Conservation (phyloP, 129 eudicot genomes). For the Helianthus tuberosus region DNA sequence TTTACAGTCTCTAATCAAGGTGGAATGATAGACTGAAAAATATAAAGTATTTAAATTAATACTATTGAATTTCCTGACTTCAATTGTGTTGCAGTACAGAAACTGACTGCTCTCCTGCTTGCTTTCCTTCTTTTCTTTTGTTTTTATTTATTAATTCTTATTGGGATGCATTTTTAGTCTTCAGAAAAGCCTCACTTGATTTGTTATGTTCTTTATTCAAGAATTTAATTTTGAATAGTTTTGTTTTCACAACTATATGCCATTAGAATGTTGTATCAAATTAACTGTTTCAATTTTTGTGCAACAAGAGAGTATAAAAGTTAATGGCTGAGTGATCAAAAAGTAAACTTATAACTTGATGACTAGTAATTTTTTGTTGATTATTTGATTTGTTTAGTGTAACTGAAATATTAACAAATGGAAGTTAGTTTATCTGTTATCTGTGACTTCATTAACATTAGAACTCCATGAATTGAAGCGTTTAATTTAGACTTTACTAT, state of each 20-base stretch:
- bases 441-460: background rate
- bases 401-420: background rate
- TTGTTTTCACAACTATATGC: too few species aligned
- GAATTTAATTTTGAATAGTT: too few species aligned
- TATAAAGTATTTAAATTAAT: too few species aligned
- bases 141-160: too few species aligned
- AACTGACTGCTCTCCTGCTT: too few species aligned
- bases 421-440: background rate
- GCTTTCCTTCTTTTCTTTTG: too few species aligned
- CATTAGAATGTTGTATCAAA: background rate
- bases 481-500: too few species aligned
- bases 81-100: too few species aligned
- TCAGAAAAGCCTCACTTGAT: too few species aligned
- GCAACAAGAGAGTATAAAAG: background rate
- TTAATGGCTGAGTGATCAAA: background rate
- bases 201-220: too few species aligned
- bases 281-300: background rate
- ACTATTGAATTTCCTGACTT: too few species aligned
- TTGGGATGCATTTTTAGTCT: too few species aligned
- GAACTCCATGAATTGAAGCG: background rate
- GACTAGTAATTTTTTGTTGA: background rate
- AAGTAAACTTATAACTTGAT: background rate
- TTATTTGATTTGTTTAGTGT: background rate
- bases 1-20: background rate
- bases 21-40: background rate